Percentiles rank a stretch among this genome's conserved stretches.
These are phyloP conservation scores for Rhizoclosmatium sp. DNA, from an alignment of 192 early-diverging fungal genomes.

Conservation along the genomic window DNA sequence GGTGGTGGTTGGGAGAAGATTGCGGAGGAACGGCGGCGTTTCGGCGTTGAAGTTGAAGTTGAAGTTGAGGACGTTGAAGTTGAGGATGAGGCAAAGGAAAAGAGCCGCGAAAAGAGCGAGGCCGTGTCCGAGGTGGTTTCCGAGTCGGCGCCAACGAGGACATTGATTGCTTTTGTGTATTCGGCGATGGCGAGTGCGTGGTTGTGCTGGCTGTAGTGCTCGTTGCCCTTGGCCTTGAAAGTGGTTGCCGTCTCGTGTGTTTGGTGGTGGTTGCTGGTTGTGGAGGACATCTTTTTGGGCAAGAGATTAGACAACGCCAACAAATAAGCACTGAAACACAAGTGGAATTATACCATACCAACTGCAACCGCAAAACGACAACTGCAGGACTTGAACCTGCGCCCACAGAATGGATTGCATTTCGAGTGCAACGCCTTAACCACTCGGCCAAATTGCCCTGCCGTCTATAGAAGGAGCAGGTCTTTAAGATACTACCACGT, in stretches of 20 bases:
- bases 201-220: constrained; percentile 74
- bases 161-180: constrained; percentile 84
- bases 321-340: too few species aligned
- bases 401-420: too few species aligned
- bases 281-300: too few species aligned
- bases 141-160: constrained; percentile 49
- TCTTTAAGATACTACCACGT: too few species aligned
- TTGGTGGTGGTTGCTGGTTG: neutral
- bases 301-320: too few species aligned
- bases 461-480: too few species aligned
- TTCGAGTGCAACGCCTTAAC: too few species aligned
- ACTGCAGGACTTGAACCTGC: too few species aligned
- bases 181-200: constrained; percentile 70
- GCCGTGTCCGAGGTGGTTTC: neutral
- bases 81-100: neutral
- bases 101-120: neutral
- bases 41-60: neutral
- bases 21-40: neutral
- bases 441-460: too few species aligned
- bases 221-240: constrained; percentile 82
- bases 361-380: too few species aligned
- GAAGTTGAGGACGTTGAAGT: neutral
- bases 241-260: neutral
- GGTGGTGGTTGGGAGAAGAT: neutral
- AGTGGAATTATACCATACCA: too few species aligned